Evolutionary conservation across 1,284 basidiomycete species (phyloP), one percentile per base, ranked within the genome.

Genomic region (Fomitopsis schrenkii): DNA sequence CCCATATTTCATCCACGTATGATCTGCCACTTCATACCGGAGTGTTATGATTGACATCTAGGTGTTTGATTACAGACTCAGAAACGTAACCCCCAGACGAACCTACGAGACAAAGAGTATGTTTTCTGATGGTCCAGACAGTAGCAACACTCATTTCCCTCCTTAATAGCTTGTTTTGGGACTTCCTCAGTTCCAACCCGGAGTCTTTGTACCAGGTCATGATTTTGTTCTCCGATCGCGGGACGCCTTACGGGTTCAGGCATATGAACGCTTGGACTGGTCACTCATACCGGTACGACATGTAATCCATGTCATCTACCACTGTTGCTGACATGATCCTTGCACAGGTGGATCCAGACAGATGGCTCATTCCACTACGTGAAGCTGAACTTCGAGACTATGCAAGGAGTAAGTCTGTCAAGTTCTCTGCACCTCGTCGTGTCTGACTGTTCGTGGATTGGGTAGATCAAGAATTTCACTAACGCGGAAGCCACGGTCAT

Each of bases 81-180:
- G 76, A 97, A 97, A 82, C 85, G 94, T 67, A 87, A 92, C 75
- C 94, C 94, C 10, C 90, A 93, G 70, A 94, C 91, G n/a, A 90
- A 95, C 72, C 75, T 93, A 61, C 91, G 89, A 72, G 91, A 93
- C 62, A 66, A 75, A 67, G 72, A 74, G 71, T 73, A 59, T 5
- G 17, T 19, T 45, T 45, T 22, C 1, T 36, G 8, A 10, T 30
- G 35, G 14, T 8, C 76, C 66, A 28, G 26, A 26, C 6, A 8
- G 2, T 42, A 14, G 44, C 28, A 26, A 30, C 38, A 35, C 33
- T 64, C 19, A 54, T 19, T 17, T 63, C 22, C 57, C 60, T 22
- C 45, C 14, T 36, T 8, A 17, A 10, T 56, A 70, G 68, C 56
- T 57, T 69, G 59, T 68, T 69, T 55, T 69, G 66, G 92, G 94